phyloP scores from a whole-genome alignment of 352 stramenopile species.

The Pythium oligandrum region DNA sequence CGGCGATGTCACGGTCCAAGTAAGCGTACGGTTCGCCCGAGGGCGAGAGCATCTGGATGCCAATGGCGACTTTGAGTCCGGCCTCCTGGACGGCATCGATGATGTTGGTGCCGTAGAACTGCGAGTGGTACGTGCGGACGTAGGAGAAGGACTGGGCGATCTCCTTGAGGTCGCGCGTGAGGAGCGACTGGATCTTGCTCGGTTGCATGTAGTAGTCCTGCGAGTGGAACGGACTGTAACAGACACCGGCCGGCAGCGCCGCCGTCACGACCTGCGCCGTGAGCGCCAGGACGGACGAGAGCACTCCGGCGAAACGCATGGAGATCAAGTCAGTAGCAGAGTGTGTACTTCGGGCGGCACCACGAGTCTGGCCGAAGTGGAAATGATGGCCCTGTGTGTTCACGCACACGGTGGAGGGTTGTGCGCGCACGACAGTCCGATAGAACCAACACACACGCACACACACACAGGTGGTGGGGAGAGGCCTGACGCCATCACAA shows the following conservation, averaged over 20 bases:
- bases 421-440: too few species aligned
- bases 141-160: conserved; percentile 41
- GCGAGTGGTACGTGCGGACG: conserved; percentile 68
- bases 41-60: conserved; percentile 38
- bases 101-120: conserved; percentile 44
- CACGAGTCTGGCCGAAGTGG: too few species aligned
- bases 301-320: too few species aligned
- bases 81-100: conserved; percentile 32
- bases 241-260: conserved; percentile 25
- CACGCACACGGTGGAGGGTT: too few species aligned
- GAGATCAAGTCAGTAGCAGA: too few species aligned
- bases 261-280: neutral
- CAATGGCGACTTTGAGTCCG: conserved; percentile 51
- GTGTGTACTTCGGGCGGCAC: too few species aligned
- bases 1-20: conserved; percentile 53
- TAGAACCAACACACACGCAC: too few species aligned
- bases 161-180: conserved; percentile 13
- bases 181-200: conserved; percentile 4
- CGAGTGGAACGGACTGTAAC: conserved; percentile 62
- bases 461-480: too few species aligned
- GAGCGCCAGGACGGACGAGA: conserved; percentile 1
- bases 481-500: too few species aligned
- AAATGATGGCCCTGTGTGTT: too few species aligned
- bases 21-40: conserved; percentile 13
- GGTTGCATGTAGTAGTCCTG: conserved; percentile 7